Percentiles rank a stretch among this genome's conserved stretches.
Conservation (phyloP, 176 grass and related monocot species). For the Paspalum notatum region DNA sequence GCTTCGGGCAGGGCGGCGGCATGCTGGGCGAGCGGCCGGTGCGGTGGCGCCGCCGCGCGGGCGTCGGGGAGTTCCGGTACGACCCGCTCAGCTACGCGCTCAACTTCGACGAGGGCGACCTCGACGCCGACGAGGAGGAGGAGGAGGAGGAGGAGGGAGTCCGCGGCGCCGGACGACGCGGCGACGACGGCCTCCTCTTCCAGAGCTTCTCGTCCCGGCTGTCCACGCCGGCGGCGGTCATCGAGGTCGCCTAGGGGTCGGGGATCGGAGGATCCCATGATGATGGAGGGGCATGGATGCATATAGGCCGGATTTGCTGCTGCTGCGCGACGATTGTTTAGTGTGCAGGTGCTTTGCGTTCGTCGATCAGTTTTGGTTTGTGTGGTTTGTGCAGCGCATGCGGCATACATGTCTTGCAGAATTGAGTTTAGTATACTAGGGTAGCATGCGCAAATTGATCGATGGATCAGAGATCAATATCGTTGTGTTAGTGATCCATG, state of each 20-base stretch:
- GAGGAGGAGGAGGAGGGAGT: slow-evolving; percentile 6
- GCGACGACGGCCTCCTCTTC: slow-evolving; percentile 30
- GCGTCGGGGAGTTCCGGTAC: slow-evolving; percentile 60
- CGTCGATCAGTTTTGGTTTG: background rate
- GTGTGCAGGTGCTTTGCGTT: background rate
- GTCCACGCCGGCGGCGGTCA: background rate
- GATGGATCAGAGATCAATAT: background rate
- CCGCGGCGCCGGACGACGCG: background rate
- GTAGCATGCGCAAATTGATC: background rate
- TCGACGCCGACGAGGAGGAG: background rate
- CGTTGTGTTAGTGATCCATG: background rate
- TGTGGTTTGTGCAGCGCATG: no score
- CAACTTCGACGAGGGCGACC: slow-evolving; percentile 75
- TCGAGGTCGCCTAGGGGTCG: slow-evolving; percentile 11
- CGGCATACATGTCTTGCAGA: background rate
- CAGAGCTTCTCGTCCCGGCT: slow-evolving; percentile 46
- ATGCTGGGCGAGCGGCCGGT: slow-evolving; percentile 10
- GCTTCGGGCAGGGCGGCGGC: slow-evolving; percentile 47
- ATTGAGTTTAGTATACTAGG: background rate
- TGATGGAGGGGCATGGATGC: background rate
- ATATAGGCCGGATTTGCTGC: background rate
- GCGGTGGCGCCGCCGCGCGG: slow-evolving; percentile 21
- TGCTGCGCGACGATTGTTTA: no score
- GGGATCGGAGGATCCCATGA: background rate
- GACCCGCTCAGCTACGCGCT: slow-evolving; percentile 92